phyloP scores from a whole-genome alignment of 2,329 filamentous ascomycete genomes.

The Cyphellophora attinorum region DNA sequence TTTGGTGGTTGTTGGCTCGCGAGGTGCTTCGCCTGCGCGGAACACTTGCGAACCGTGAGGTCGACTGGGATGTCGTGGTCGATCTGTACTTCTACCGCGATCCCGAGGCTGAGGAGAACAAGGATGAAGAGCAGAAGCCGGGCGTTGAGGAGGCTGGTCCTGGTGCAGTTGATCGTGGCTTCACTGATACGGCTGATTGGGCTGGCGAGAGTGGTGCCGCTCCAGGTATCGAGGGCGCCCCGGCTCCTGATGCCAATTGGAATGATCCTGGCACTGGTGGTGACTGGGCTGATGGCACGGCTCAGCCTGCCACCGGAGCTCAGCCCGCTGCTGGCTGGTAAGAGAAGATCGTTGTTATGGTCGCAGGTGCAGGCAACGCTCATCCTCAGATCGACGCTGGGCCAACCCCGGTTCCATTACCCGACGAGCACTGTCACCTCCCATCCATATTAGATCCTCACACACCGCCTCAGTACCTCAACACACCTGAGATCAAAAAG shows the following conservation, averaged over 20 bases:
- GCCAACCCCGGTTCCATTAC: neutral
- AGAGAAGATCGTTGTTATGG: conserved; percentile 7
- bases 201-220: conserved; percentile 52
- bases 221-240: conserved; percentile 55
- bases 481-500: conserved; percentile 21
- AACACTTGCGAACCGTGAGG: conserved; percentile 90
- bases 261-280: conserved; percentile 40
- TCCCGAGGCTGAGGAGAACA: conserved; percentile 98
- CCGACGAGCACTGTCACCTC: neutral
- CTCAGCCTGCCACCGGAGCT: conserved; percentile 16
- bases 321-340: conserved; percentile 23
- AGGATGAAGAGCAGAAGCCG: conserved; percentile 78
- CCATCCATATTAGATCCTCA: neutral
- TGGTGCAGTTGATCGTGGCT: conserved; percentile 68
- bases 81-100: conserved; percentile 99
- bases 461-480: conserved; percentile 27
- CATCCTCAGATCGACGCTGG: neutral
- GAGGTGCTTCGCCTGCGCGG: conserved; percentile 98
- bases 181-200: conserved; percentile 80
- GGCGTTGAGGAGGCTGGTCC: conserved; percentile 76
- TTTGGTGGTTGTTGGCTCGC: conserved; percentile 99
- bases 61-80: conserved; percentile 98
- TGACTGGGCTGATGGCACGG: conserved; percentile 33
- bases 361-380: neutral
- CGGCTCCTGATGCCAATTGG: conserved; percentile 51